Conservation (phyloP, 305 asterid genomes). For the Stenogyne calaminthoides region DNA sequence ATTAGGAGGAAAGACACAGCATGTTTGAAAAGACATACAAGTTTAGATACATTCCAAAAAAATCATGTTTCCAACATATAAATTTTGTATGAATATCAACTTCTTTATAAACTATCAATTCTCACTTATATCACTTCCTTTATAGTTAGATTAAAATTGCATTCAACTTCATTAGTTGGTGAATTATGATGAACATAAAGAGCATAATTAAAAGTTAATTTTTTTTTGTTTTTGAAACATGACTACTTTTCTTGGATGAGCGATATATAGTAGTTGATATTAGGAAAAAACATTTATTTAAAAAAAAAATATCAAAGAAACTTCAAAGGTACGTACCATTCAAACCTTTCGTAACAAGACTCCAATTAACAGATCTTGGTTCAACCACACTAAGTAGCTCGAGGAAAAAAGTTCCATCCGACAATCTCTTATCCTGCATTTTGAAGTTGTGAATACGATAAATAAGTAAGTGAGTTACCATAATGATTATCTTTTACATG, state of each 20-base stretch:
- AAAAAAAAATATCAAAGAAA: neutral
- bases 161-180: conserved; percentile 42
- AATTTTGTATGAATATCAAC: neutral
- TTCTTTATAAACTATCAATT: neutral
- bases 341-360: conserved; percentile 85
- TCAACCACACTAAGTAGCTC: conserved; percentile 94
- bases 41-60: neutral
- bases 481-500: neutral
- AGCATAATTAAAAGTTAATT: too few relatives aligned
- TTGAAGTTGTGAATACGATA: neutral
- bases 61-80: neutral
- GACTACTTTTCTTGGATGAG: neutral
- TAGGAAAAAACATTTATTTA: too few relatives aligned
- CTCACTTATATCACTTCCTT: conserved; percentile 24
- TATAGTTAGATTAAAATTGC: neutral
- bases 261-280: neutral
- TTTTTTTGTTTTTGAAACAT: too few relatives aligned
- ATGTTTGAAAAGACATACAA: neutral
- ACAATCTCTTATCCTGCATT: conserved; percentile 82
- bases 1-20: neutral
- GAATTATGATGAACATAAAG: too few relatives aligned
- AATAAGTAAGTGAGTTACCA: neutral
- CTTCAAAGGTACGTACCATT: neutral
- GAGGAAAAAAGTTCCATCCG: conserved; percentile 81
- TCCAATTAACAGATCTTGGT: conserved; percentile 96